Evolutionary conservation across 768 basidiomycete genomes (phyloP), one percentile per base, ranked within the genome.

Genomic region (Mrakia blollopis): DNA sequence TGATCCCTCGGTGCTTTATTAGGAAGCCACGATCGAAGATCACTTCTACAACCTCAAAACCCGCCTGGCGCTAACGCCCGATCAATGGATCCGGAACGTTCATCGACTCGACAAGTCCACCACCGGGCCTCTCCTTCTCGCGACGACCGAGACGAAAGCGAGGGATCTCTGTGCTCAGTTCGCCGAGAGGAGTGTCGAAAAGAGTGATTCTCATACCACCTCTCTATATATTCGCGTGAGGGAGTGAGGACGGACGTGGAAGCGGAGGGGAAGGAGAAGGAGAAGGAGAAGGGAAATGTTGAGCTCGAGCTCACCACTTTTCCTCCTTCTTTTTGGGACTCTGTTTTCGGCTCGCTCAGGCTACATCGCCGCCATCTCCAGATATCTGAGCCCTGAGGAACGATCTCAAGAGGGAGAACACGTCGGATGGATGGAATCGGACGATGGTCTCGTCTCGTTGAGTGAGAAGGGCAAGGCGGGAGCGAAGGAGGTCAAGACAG

Each of bases 41-140:
- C 72, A 77, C 70, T 65, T 77, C 44, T 28, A 73, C 50, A 44
- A 77, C 50, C 76, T 77, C 30, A 30, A 44, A 18, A 25, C 14
- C 37, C 62, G 72, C 0, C 52, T 77, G 1, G 63, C 16, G 0
- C 76, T 65, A 28, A 5, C 61, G 0, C 28, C 28, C 28, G 72
- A 62, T 13, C 50, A 73, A 10, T 35, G 37, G n/a, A 77, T 77
- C 5, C 76, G 71, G 4, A 41, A 47, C 16, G 50, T 77, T 23
- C 76, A 77, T 39, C 71, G 76, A 10, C 72, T 77, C 37, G 76
- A 77, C 72, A 77, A 77, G 44, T 44, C 71, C 37, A 72, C 71
- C 3, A 72, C 71, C 21, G 76, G 76, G 0, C 76, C 76, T 0
- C 37, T 77, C 8, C 25, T 77, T 8, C 39, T 77, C 21, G 76